Base-by-base conservation (phyloP, 345 rosid genomes). In the Isatis tinctoria region DNA sequence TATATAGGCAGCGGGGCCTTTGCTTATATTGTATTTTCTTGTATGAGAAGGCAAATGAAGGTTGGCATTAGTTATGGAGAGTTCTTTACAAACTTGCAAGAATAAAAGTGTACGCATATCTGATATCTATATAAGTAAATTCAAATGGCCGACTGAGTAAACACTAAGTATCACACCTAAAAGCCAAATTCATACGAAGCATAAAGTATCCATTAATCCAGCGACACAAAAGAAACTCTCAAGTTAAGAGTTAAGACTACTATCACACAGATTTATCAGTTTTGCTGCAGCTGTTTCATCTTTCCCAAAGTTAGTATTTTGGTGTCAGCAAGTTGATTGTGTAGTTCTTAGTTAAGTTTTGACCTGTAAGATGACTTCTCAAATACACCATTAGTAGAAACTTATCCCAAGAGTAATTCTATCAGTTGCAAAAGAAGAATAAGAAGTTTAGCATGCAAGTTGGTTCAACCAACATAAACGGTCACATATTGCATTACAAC, bases 41-140 rank as follows among this genome's bases (percentile, higher is more conserved):
- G 69, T 26, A 52, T 33, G 63, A 75, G 49, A 68, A 69, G 74
- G 79, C 74, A 75, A 51, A 49, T 20, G 68, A 60, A 67, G 61
- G 45, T 20, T 20, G 54, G 47, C 44, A 11, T 37, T 53, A 73
- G 61, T 30, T 43, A 65, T 64, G 14, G 18, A 40, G 48, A 73
- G 28, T 41, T 72, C 36, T 13, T 66, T 56, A 56, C 77, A 56
- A 65, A 44, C 39, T 54, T 54, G 1, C n/a, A 56, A 72, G 30
- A 72, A 62, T 41, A 53, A 73, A 63, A 26, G 17, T 40, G 17
- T 17, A 7, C 28, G 39, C 49, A 16, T 24, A 37, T 12, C 28
- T 13, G 3, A 35, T 64, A 26, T n/a, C n/a, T 27, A 54, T 53
- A 53, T 8, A 14, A 54, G 37, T 28, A 28, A 30, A 54, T 28